phyloP scores from a whole-genome alignment of 1,139 yeast species.

The Taphrina populina region DNA sequence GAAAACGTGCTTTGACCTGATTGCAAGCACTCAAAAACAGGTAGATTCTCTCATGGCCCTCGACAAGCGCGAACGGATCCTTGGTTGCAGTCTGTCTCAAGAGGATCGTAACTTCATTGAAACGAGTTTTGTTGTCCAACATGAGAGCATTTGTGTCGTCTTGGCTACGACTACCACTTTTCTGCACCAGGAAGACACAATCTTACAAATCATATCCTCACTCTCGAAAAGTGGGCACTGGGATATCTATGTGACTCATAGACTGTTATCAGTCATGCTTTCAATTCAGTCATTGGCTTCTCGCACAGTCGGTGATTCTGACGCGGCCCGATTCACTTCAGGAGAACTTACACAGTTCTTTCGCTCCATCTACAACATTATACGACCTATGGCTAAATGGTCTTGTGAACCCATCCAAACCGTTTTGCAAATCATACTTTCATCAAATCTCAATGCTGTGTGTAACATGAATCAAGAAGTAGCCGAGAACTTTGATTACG shows the following conservation, averaged over 20 bases:
- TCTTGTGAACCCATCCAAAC: conserved; percentile 51
- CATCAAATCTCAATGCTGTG: conserved; percentile 68
- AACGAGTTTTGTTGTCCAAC: conserved; percentile 16
- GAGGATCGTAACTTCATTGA: conserved; percentile 2
- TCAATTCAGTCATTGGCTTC: conserved; percentile 16
- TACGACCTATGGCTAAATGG: too few relatives aligned
- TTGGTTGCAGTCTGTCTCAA: not conserved
- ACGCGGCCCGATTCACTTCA: too few relatives aligned
- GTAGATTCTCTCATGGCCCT: not conserved
- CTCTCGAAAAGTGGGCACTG: not conserved
- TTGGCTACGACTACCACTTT: not conserved
- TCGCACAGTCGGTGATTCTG: too few relatives aligned
- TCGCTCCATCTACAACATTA: too few relatives aligned
- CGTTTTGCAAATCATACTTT: conserved; percentile 59
- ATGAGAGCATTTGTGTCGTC: conserved; percentile 5
- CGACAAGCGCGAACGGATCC: conserved; percentile 1
- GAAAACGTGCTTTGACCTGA: not conserved
- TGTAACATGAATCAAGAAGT: conserved; percentile 54
- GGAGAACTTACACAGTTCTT: too few relatives aligned
- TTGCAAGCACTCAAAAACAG: not conserved
- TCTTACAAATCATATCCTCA: not conserved
- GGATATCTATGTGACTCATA: not conserved
- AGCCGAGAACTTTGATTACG: conserved; percentile 45
- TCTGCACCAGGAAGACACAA: not conserved
- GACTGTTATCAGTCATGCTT: not conserved